Evolutionary conservation across 768 basidiomycete genomes (phyloP), one percentile per base, ranked within the genome.

Genomic region (Rhodocollybia butyracea): DNA sequence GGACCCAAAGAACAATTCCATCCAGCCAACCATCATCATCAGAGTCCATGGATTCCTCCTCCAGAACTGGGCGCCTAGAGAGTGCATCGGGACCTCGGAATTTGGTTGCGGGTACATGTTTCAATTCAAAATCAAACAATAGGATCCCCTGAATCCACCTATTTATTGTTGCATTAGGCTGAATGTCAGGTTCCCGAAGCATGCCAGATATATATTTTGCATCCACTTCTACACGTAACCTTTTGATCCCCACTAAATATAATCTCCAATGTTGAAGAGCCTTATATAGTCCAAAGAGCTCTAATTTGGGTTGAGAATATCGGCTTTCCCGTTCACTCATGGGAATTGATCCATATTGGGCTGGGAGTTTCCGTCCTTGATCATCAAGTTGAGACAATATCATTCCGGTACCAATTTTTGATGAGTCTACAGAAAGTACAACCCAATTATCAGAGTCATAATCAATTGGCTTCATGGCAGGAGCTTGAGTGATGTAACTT

Each of bases 81-180:
- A 76, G 48, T 0, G 58, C 71, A 59, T 74, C 74, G 3, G 74
- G 69, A 7, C 67, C 72, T 47, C 55, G 56, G 52, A 70, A 69
- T 30, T 52, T 46, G 0, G 58, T 56, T 3, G 60, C 73, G 1
- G 73, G 74, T 1, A 76, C 63, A 47, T 76, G 73, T 2, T 58
- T 27, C 0, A 76, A 54, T 15, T 57, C 57, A 41, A 76, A 75
- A 51, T 72, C 54, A 5, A 41, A 41, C 10, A 41, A 21, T 41
- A n/a, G 40, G 2, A 41, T 41, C 10, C n/a, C 40, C 12, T 17
- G n/a, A 8, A 41, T 41, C 40, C 40, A 41, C n/a, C 40, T 17
- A 21, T 41, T 41, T 17, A 41, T 4, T 2, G 40, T 21, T 41
- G 40, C 40, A 6, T 41, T 41, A 10, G 40, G 40, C n/a, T 41